Conservation (phyloP, 768 basidiomycete species). For the Suillus fuscotomentosus region DNA sequence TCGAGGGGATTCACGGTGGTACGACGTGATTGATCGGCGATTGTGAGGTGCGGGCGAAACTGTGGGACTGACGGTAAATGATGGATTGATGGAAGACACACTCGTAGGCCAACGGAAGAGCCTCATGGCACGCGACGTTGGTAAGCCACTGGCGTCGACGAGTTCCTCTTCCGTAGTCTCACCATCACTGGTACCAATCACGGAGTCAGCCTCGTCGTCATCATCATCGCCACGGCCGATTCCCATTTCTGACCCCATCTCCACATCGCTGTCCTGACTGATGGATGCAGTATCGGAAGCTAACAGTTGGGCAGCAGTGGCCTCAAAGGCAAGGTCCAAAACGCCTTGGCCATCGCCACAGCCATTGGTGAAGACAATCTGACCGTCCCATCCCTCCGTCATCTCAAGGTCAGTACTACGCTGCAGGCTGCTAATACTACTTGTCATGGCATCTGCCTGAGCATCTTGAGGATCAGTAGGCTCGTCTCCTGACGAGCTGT, state of each 20-base stretch:
- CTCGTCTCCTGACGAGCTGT: conserved; percentile 39
- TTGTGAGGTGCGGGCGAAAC: conserved; percentile 42
- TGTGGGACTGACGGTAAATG: conserved; percentile 68
- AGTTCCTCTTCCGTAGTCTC: conserved; percentile 86
- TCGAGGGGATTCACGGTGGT: conserved; percentile 44
- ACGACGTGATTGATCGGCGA: conserved; percentile 27
- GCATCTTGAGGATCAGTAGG: conserved; percentile 44
- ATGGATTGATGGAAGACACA: conserved; percentile 67
- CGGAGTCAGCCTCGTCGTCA: conserved; percentile 44
- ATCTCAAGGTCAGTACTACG: conserved; percentile 51
- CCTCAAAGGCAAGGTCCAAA: conserved; percentile 71
- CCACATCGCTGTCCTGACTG: conserved; percentile 51
- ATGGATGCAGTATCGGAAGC: conserved; percentile 49
- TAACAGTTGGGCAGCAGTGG: conserved; percentile 50
- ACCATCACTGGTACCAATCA: conserved; percentile 56
- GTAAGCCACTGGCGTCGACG: conserved; percentile 70
- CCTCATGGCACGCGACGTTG: conserved; percentile 73
- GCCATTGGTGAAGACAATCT: conserved; percentile 70
- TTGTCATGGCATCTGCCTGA: conserved; percentile 19
- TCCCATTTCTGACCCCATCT: conserved; percentile 31
- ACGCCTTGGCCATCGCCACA: conserved; percentile 46
- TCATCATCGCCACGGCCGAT: conserved; percentile 28
- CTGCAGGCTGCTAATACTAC: conserved; percentile 38
- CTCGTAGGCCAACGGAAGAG: conserved; percentile 65
- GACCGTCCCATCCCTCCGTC: conserved; percentile 73